A percentile compares a stretch with the other conserved stretches of the same genome.
phyloP scores from a whole-genome alignment of 2,329 filamentous ascomycete species.

The Botrytis cinerea region DNA sequence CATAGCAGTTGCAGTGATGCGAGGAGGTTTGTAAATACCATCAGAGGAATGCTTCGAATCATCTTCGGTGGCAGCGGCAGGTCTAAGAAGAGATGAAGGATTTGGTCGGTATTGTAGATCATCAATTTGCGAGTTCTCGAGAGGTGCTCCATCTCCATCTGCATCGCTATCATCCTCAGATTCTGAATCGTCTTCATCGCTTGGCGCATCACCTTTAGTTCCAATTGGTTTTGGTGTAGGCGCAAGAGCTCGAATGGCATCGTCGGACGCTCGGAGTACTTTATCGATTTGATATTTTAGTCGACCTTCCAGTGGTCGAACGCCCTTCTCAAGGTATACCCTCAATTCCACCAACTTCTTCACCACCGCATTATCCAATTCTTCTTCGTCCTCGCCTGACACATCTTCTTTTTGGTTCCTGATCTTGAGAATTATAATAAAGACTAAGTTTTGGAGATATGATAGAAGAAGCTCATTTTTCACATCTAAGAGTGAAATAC shows the following conservation, averaged over 20 bases:
- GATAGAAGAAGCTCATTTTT: slow-evolving; percentile 98
- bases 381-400: slow-evolving; percentile 41
- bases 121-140: slow-evolving; percentile 48
- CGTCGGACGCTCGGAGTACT: slow-evolving; percentile 80
- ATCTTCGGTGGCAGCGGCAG: slow-evolving; percentile 31
- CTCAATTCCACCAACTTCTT: slow-evolving; percentile 87
- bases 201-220: slow-evolving; percentile 24
- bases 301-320: slow-evolving; percentile 84
- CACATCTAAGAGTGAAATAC: slow-evolving; percentile 90
- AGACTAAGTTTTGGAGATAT: slow-evolving; percentile 92
- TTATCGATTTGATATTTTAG: slow-evolving; percentile 96
- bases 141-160: slow-evolving; percentile 32
- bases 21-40: slow-evolving; percentile 85
- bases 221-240: slow-evolving; percentile 11
- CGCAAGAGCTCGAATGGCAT: slow-evolving; percentile 44
- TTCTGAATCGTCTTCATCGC: slow-evolving; percentile 33
- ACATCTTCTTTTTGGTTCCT: slow-evolving; percentile 52
- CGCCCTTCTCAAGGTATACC: slow-evolving; percentile 91
- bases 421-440: slow-evolving; percentile 80
- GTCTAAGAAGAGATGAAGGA: slow-evolving; percentile 47
- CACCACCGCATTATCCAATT: slow-evolving; percentile 67
- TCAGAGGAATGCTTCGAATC: slow-evolving; percentile 49
- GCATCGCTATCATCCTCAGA: slow-evolving; percentile 44
- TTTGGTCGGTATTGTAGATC: slow-evolving; percentile 66
- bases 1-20: slow-evolving; percentile 84